Conservation (phyloP, 140 eudicot species). For the Artemisia princeps region DNA sequence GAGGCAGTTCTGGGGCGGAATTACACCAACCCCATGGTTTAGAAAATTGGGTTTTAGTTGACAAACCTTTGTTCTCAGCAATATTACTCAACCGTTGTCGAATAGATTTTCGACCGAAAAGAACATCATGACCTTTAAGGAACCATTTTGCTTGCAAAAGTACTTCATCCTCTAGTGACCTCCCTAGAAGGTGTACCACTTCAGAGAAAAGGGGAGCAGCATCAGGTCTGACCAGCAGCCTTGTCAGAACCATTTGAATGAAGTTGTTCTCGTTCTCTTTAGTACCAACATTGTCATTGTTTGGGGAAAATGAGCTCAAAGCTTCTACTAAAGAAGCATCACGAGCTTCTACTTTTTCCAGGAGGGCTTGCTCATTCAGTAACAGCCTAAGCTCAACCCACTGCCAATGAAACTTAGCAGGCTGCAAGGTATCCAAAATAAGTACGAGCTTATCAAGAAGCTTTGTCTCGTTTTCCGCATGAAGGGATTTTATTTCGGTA, state of each 20-base stretch:
- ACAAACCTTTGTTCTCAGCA: constrained; percentile 64
- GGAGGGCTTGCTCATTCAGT: constrained; percentile 65
- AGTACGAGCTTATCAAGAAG: constrained; percentile 67
- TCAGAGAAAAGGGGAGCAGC: constrained; percentile 91
- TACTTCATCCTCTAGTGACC: constrained; percentile 80
- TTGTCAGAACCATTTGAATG: constrained; percentile 63
- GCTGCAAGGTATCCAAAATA: constrained; percentile 76
- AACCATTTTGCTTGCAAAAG: constrained; percentile 82
- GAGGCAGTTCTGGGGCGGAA: constrained; percentile 24
- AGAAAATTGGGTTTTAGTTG: constrained; percentile 60
- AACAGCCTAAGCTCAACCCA: constrained; percentile 89
- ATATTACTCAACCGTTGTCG: constrained; percentile 65
- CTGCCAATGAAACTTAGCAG: constrained; percentile 98
- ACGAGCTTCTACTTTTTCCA: constrained; percentile 55
- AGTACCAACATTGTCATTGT: constrained; percentile 48
- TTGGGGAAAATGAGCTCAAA: constrained; percentile 55
- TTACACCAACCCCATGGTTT: constrained; percentile 97
- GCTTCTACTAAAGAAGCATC: constrained; percentile 66
- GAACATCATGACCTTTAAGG: constrained; percentile 72
- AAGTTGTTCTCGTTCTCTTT: constrained; percentile 77
- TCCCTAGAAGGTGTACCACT: constrained; percentile 75
- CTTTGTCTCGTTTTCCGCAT: constrained; percentile 42
- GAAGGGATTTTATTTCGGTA: constrained; percentile 27
- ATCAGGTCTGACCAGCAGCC: constrained; percentile 87
- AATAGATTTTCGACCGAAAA: constrained; percentile 80